Conservation (phyloP, 495 filamentous ascomycete genomes). For the Coniosporium apollinis region DNA sequence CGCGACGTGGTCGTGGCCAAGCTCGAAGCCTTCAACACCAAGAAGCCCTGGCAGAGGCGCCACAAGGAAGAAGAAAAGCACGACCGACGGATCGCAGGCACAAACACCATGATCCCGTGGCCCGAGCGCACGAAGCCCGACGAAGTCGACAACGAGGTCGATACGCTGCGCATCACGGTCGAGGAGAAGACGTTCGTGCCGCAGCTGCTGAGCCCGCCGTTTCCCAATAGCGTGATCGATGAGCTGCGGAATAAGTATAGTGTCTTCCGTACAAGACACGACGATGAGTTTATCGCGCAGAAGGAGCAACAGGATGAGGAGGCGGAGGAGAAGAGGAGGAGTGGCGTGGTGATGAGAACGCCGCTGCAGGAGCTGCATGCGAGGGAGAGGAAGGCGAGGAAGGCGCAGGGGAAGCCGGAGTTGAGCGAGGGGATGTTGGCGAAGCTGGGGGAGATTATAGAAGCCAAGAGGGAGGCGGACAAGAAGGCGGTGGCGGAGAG, state of each 20-base stretch:
- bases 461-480: slow-evolving; percentile 29
- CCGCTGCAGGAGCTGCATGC: slow-evolving; percentile 35
- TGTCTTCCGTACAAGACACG: slow-evolving; percentile 67
- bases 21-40: slow-evolving; percentile 28
- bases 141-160: slow-evolving; percentile 37
- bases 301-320: slow-evolving; percentile 41
- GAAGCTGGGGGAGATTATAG: slow-evolving; percentile 50
- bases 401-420: slow-evolving; percentile 27
- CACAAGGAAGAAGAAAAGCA: slow-evolving; percentile 27
- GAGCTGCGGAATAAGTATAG: slow-evolving; percentile 78
- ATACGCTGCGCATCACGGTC: slow-evolving; percentile 62
- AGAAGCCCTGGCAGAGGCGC: slow-evolving; percentile 27
- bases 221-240: slow-evolving; percentile 63
- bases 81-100: slow-evolving; percentile 39
- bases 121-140: slow-evolving; percentile 33
- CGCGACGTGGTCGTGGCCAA: slow-evolving; percentile 62
- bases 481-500: no score
- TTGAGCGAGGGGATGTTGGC: slow-evolving; percentile 43
- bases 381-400: slow-evolving; percentile 22
- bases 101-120: slow-evolving; percentile 56
- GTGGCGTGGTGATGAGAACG: slow-evolving; percentile 36
- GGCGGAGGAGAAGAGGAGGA: slow-evolving; percentile 39
- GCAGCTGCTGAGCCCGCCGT: slow-evolving; percentile 55
- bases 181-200: slow-evolving; percentile 62
- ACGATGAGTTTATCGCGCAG: slow-evolving; percentile 44